Conservation (phyloP, 2,329 filamentous ascomycete species). For the Fusarium sulawesiense region DNA sequence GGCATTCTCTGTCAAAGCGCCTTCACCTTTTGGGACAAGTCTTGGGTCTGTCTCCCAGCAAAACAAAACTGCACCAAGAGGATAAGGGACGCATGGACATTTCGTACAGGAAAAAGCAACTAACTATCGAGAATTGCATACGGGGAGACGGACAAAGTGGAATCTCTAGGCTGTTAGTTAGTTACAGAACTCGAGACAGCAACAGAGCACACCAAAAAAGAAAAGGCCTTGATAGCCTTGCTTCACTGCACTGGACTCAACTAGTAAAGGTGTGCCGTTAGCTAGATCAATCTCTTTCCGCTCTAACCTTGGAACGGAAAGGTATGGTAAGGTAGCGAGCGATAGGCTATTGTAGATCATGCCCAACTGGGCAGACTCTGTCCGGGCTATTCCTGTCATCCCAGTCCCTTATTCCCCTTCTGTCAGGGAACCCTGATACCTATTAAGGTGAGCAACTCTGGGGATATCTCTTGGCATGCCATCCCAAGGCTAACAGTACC, state of each 20-base stretch:
- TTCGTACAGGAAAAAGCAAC: constrained; percentile 17
- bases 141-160: constrained; percentile 13
- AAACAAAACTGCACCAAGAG: constrained; percentile 4
- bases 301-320: constrained; percentile 25
- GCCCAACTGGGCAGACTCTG: constrained; percentile 32
- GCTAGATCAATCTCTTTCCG: neutral
- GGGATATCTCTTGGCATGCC: constrained; percentile 47
- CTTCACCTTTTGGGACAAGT: constrained; percentile 34
- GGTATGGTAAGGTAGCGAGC: constrained; percentile 13
- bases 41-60: neutral
- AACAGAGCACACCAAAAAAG: neutral
- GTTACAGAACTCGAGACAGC: neutral
- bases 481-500: constrained; percentile 9
- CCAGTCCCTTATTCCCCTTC: constrained; percentile 5
- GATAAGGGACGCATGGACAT: neutral
- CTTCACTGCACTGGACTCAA: neutral
- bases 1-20: constrained; percentile 30
- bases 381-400: constrained; percentile 36
- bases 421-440: constrained; percentile 30
- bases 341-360: constrained; percentile 43
- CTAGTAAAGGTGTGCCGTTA: constrained; percentile 37
- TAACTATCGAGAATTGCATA: constrained; percentile 14
- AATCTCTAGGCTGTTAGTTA: neutral
- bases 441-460: constrained; percentile 35
- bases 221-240: constrained; percentile 15